A percentile compares a stretch with the other conserved stretches of the same genome.
phyloP scores from a whole-genome alignment of 2,329 filamentous ascomycete genomes.

The Aspergillus uvarum region DNA sequence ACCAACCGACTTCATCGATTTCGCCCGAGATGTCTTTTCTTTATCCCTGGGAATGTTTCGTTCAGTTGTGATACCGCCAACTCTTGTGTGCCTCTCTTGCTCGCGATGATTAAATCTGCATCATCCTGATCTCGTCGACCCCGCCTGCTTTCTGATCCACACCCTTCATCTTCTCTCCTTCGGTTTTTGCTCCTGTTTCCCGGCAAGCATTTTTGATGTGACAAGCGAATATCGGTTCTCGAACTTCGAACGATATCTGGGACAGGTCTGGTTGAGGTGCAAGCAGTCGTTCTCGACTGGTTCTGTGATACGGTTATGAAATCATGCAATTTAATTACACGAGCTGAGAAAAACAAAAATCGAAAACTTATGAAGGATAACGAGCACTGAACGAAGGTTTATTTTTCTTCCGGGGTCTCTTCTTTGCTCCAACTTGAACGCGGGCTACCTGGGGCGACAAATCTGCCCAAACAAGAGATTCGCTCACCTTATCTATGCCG shows the following conservation, averaged over 20 bases:
- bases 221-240: not conserved
- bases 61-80: constrained; percentile 30
- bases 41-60: constrained; percentile 25
- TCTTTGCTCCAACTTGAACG: too few relatives aligned
- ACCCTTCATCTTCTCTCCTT: not conserved
- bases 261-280: constrained; percentile 1
- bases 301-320: constrained; percentile 3
- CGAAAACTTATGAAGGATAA: constrained; percentile 27
- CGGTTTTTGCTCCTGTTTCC: not conserved
- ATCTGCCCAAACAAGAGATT: too few relatives aligned
- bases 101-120: constrained; percentile 20
- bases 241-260: not conserved
- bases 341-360: constrained; percentile 23
- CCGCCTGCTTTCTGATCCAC: constrained; percentile 3
- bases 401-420: not conserved
- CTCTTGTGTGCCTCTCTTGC: constrained; percentile 7
- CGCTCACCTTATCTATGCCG: too few relatives aligned
- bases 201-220: constrained; percentile 5
- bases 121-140: constrained; percentile 19
- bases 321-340: constrained; percentile 23
- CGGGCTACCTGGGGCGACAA: too few relatives aligned
- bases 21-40: constrained; percentile 32
- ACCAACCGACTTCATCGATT: constrained; percentile 42
- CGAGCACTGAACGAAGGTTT: constrained; percentile 17
- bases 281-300: constrained; percentile 17